These are phyloP conservation scores for Colletotrichum gloeosporioides DNA, from an alignment of 2,329 filamentous ascomycete species.

Conservation along the genomic window DNA sequence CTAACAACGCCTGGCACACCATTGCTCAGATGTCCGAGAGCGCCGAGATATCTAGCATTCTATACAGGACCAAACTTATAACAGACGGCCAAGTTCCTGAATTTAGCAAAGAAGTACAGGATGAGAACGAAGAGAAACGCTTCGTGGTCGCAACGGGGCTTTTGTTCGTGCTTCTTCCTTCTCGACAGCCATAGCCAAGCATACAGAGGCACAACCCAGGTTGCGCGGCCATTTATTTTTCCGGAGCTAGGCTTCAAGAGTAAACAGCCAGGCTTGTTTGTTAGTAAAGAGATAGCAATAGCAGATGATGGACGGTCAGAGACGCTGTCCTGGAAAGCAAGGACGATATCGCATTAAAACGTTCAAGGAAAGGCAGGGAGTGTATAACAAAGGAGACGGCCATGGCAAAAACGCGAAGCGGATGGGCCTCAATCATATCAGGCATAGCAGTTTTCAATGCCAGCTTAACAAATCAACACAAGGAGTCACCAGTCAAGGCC, in stretches of 20 bases:
- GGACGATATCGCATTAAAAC: neutral
- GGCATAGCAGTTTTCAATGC: neutral
- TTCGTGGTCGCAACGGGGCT: neutral
- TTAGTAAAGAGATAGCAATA: neutral
- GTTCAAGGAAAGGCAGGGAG: neutral
- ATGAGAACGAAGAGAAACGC: neutral
- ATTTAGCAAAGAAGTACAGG: neutral
- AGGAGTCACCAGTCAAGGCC: neutral
- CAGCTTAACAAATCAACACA: neutral
- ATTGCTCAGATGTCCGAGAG: neutral
- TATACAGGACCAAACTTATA: neutral
- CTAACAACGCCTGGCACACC: neutral
- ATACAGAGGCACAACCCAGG: neutral
- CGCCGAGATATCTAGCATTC: neutral
- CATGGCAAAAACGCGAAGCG: neutral
- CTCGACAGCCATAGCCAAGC: neutral
- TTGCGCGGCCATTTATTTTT: neutral
- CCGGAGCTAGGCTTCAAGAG: neutral
- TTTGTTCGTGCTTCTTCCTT: neutral
- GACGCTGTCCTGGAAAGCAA: neutral
- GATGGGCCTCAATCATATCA: neutral
- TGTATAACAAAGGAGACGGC: neutral
- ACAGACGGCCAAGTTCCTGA: neutral
- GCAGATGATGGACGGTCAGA: neutral
- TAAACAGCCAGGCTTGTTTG: neutral